Base-by-base conservation (phyloP, 495 filamentous ascomycete genomes). In the Daldinia childiae region DNA sequence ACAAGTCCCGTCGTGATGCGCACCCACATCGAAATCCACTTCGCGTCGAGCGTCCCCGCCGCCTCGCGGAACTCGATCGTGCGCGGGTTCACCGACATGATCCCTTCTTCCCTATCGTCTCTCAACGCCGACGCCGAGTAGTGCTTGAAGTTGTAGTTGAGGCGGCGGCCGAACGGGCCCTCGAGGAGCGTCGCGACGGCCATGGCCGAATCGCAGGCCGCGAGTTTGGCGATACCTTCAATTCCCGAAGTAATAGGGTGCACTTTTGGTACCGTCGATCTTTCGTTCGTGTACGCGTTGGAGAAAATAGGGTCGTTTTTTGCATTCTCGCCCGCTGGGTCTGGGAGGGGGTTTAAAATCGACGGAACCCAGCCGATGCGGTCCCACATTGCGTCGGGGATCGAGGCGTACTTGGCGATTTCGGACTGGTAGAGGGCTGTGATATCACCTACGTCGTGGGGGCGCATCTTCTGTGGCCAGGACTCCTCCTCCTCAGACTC, bases 41-140 rank as follows among this genome's bases (percentile, higher is more conserved):
- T 32, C 0, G 74, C 52, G 39, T 81, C 77, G 2, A 85, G 64
- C 0, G 76, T 69, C 3, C 82, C 82, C 7, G 41, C 72, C 15
- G 80, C 80, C 52, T 83, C 79, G 15, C 82, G 76, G 69, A 85
- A 85, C 69, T 85, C 82, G 43, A 85, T 73, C 17, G 78, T 81
- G 24, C 68, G 66, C 38, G 41, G 0, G 43, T 48, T 48, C 43
- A 17, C 12, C 12, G 34, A 17, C 41, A 8, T 0, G 12, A 15
- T 3, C 11, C 9, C 12, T 1, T 34, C 15, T 19, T 17, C 19
- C 50, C n/a, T 14, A 43, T 32, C 24, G 29, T 48, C 43, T 15
- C 6, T 48, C 1, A 48, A 4, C 51, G 19, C 48, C 8, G 26
- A 12, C n/a, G 15, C 48, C 11, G 7, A 3, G 58, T 72, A 75